Percentiles rank a stretch among this genome's conserved stretches.
Conservation (phyloP, 371 early-diverging fungal species). For the Mycotypha africana region DNA sequence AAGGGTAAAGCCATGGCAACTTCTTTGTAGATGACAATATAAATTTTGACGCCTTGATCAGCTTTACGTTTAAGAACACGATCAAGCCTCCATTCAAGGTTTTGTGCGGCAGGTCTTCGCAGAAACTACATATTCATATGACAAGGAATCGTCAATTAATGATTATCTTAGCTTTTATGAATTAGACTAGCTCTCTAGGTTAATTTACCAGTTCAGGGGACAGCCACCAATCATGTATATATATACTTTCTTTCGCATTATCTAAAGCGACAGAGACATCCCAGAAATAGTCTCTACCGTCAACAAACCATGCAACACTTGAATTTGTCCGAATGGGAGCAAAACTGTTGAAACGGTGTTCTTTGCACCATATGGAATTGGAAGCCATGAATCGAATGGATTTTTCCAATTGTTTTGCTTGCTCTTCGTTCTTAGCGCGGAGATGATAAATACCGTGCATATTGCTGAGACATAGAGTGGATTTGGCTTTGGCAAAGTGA, state of each 20-base stretch:
- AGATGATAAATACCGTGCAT: constrained; percentile 44
- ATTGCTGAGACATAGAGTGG: constrained; percentile 38
- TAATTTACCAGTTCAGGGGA: constrained; percentile 18
- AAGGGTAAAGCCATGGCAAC: constrained; percentile 70
- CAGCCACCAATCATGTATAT: constrained; percentile 93
- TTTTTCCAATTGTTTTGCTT: constrained; percentile 44
- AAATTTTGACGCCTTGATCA: constrained; percentile 81
- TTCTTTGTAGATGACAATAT: constrained; percentile 87
- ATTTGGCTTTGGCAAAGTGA: constrained; percentile 29
- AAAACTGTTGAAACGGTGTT: constrained; percentile 71
- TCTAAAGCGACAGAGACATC: constrained; percentile 74
- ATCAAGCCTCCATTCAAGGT: constrained; percentile 75
- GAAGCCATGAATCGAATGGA: constrained; percentile 29
- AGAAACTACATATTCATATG: too few species aligned
- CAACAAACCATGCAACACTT: constrained; percentile 68
- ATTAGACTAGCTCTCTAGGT: too few species aligned
- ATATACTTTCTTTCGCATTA: constrained; percentile 71
- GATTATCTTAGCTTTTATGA: too few species aligned
- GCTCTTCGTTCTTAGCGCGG: constrained; percentile 45
- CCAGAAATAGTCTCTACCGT: constrained; percentile 78
- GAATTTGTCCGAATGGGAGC: constrained; percentile 64
- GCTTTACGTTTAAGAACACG: constrained; percentile 77
- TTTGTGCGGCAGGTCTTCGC: constrained; percentile 60
- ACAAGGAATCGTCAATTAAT: too few species aligned
- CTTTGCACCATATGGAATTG: constrained; percentile 47